A percentile compares a stretch with the other conserved stretches of the same genome.
Evolutionary conservation across 805 yeast genomes (phyloP).

Genomic region (Scheffersomyces lignosus): DNA sequence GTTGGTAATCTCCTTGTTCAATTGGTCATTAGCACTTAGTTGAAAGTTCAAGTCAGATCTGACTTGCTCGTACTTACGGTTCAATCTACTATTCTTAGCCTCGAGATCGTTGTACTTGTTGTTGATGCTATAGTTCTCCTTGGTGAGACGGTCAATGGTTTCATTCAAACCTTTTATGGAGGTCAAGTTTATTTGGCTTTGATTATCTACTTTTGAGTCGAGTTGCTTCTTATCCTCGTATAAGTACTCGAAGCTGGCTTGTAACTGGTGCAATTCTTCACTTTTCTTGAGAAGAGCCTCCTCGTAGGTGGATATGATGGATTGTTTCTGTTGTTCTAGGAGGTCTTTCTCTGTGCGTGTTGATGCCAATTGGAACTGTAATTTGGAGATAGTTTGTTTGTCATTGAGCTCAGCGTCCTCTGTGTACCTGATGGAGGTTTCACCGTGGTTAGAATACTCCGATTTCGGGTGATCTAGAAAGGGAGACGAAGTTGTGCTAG

Average conservation of each 20-base stretch:
- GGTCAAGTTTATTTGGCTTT: conserved; percentile 23
- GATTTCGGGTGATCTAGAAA: conserved; percentile 25
- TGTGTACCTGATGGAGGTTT: conserved; percentile 1
- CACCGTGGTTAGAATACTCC: background rate
- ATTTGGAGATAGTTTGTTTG: conserved; percentile 20
- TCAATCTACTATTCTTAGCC: conserved; percentile 20
- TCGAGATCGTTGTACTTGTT: conserved; percentile 17
- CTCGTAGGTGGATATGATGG: conserved; percentile 19
- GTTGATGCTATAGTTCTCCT: conserved; percentile 15
- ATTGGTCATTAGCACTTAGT: conserved; percentile 35
- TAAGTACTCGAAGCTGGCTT: conserved; percentile 36
- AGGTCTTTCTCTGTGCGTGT: conserved; percentile 35
- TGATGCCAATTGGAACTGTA: conserved; percentile 34
- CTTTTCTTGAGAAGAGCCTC: conserved; percentile 33
- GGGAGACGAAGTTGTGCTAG: conserved; percentile 26
- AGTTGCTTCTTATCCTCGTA: conserved; percentile 33
- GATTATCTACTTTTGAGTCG: conserved; percentile 32
- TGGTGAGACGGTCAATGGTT: conserved; percentile 17
- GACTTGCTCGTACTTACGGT: conserved; percentile 31
- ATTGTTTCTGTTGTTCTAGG: conserved; percentile 25
- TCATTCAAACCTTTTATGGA: conserved; percentile 16
- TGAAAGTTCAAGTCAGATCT: conserved; percentile 35
- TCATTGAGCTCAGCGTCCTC: conserved; percentile 15
- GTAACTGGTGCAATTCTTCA: conserved; percentile 31
- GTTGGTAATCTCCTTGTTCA: conserved; percentile 34